Conservation (phyloP, 225 moss, liverwort and hornwort genomes). For the Bryum argenteum region DNA sequence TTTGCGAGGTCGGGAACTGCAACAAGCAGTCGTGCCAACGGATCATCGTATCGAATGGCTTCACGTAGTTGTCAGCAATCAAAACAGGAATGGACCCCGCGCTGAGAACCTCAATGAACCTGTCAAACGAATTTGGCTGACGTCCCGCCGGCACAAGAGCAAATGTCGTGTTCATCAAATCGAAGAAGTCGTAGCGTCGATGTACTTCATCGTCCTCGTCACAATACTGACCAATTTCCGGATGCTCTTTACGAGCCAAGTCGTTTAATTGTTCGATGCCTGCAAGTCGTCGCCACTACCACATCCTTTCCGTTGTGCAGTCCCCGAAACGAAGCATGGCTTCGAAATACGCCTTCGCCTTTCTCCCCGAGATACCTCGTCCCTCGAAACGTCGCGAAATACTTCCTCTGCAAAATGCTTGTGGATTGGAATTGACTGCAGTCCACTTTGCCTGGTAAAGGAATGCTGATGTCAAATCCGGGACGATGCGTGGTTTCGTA, state of each 20-base stretch:
- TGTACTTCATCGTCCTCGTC: conserved; percentile 35
- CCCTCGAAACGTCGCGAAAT: conserved; percentile 56
- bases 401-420: conserved; percentile 48
- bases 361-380: conserved; percentile 38
- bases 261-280: conserved; percentile 33
- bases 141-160: conserved; percentile 47
- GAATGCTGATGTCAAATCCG: conserved; percentile 59
- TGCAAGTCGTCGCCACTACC: conserved; percentile 50
- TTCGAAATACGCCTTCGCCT: conserved; percentile 58
- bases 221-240: conserved; percentile 30
- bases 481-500: conserved; percentile 43
- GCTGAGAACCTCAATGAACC: conserved; percentile 52
- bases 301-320: conserved; percentile 70
- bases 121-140: conserved; percentile 36
- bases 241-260: conserved; percentile 29
- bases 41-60: conserved; percentile 48
- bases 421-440: conserved; percentile 32
- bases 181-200: conserved; percentile 24
- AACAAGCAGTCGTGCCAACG: conserved; percentile 52
- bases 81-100: conserved; percentile 45
- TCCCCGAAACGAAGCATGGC: conserved; percentile 35
- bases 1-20: conserved; percentile 55
- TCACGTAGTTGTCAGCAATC: conserved; percentile 53
- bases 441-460: conserved; percentile 34
- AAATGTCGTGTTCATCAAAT: conserved; percentile 45